Evolutionary conservation across 441 rosid species (phyloP).

Genomic region (Kokia cookei): DNA sequence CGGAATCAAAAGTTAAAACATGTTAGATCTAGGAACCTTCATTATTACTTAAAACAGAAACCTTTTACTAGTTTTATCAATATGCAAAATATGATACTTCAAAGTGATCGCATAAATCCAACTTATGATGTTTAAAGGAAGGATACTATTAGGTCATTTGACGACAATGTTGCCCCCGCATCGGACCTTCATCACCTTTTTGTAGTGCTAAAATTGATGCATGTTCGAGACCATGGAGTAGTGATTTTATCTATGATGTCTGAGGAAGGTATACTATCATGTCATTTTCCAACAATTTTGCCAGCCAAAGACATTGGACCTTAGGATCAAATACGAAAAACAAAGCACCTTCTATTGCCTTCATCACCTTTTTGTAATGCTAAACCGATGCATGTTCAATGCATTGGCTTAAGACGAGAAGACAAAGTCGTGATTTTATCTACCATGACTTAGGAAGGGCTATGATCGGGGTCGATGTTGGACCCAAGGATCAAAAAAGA

Average conservation of each 20-base stretch:
- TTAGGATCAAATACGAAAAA: neutral
- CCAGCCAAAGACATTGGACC: no score
- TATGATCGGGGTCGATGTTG: neutral
- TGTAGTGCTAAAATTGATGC: no score
- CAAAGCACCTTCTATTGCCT: neutral
- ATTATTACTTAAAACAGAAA: neutral
- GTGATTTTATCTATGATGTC: neutral
- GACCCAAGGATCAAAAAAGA: neutral
- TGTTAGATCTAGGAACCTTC: neutral
- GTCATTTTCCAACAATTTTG: neutral
- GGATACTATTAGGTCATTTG: no score
- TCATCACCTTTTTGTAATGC: neutral
- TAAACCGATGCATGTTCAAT: neutral
- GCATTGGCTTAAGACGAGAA: neutral
- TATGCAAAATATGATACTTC: neutral
- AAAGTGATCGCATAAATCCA: neutral
- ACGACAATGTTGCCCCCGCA: neutral
- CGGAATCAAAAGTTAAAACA: neutral
- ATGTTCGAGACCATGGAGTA: no score
- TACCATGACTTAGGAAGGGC: neutral
- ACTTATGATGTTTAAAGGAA: neutral
- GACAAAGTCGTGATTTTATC: neutral
- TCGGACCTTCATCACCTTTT: neutral
- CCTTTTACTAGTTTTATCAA: neutral
- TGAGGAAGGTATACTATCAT: neutral